A percentile compares a stretch with the other conserved stretches of the same genome.
These are phyloP conservation scores for Secale cereale DNA, from an alignment of 176 grass and related monocot genomes.

Conservation along the genomic window DNA sequence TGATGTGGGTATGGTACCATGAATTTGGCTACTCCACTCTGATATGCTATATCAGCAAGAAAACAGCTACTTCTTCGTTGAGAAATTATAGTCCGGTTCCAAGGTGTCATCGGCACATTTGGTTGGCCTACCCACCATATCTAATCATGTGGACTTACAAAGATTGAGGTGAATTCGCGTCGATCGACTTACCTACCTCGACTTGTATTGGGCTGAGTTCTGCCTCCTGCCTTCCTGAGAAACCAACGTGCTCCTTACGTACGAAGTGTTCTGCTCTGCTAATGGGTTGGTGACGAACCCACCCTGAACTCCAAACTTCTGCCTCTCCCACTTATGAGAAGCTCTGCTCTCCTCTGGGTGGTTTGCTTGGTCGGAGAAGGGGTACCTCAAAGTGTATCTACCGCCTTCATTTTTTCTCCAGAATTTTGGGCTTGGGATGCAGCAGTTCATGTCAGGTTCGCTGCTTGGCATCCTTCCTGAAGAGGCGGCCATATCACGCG, in stretches of 20 bases:
- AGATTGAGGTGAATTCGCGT: not conserved
- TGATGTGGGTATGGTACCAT: not conserved
- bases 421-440: constrained; percentile 83
- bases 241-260: constrained; percentile 19
- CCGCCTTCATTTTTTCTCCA: constrained; percentile 79
- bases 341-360: constrained; percentile 43
- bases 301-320: constrained; percentile 57
- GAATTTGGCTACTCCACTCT: constrained; percentile 1
- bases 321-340: constrained; percentile 63
- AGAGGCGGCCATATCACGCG: constrained; percentile 55
- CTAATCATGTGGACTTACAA: not conserved
- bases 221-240: constrained; percentile 43
- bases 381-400: constrained; percentile 61
- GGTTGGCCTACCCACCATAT: constrained; percentile 28
- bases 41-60: constrained; percentile 3
- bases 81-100: constrained; percentile 10
- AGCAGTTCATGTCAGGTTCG: constrained; percentile 78
- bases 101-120: constrained; percentile 27
- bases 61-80: constrained; percentile 11
- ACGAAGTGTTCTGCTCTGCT: constrained; percentile 58
- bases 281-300: constrained; percentile 78
- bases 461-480: constrained; percentile 61
- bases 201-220: constrained; percentile 41
- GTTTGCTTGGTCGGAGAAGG: constrained; percentile 34
- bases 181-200: constrained; percentile 49